Evolutionary conservation across 139 green algal species (phyloP), one percentile per base, ranked within the genome.

Genomic region (Trebouxia sp.): DNA sequence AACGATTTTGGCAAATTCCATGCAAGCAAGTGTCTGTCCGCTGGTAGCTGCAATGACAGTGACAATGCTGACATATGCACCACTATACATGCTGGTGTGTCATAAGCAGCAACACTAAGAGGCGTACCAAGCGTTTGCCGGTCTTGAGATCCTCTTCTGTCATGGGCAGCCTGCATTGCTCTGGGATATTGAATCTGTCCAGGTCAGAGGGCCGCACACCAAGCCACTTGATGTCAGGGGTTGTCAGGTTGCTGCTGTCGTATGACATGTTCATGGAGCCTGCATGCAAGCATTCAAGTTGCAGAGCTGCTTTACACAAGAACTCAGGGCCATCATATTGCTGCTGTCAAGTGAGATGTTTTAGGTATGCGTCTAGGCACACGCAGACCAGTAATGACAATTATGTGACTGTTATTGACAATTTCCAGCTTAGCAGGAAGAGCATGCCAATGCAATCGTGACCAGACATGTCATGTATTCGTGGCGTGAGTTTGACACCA

Each of bases 141-240:
- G 91, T 97, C 80, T 93, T 93, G 38, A 97, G 90, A 84, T 97
- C 94, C 83, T 96, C 92, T 3, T 97, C 93, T 15, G 92, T 97
- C 96, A 98, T 98, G 70, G 91, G 87, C 80, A 99, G 90, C 8
- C 96, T 89, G 90, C 95, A 98, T 85, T 98, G 94, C 78, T 94
- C 74, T 20, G 95, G 95, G 66, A 98, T 97, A 78, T 94, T 93
- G 88, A 97, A 98, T 50, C 91, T 83, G 83, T 97, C 91, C 65
- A 97, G 85, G 84, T 97, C 94, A 7, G 88, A 95, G 35, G 95
- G 94, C 24, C 94, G 88, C 80, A 98, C 94, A 6, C 95, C 95
- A 67, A 98, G 90, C 95, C 95, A 98, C 78, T 92, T 92, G 83
- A 95, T 94, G 85, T 95, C 89, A 6, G 95, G 93, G 6, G 95